Evolutionary conservation across 108 stramenopile genomes (phyloP), one percentile per base, ranked within the genome.

Genomic region (Bacterosira constricta): DNA sequence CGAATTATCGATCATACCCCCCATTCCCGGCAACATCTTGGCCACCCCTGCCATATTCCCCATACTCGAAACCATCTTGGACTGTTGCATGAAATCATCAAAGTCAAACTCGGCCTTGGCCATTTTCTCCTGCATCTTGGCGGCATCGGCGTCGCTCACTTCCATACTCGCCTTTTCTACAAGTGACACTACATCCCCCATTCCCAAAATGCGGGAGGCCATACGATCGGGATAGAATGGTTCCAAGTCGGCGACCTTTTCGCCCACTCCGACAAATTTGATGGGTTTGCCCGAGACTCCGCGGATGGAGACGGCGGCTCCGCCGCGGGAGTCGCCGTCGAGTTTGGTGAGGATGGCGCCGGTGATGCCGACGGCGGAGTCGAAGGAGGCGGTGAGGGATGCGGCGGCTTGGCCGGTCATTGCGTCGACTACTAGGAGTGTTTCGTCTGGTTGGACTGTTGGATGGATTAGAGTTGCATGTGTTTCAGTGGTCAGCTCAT

Each of bases 371-470:
- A 97, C 90, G 52, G 95, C 96, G 30, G 87, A 79, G 84, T 98
- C 92, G 74, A 98, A 97, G 2, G 93, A 83, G 26, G 94, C 93
- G 21, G 98, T 96, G 57, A 97, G 74, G 20, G 93, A 89, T 6
- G 98, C 98, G 11, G 98, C 98, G 55, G 96, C 98, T 73, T 98
- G 98, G 35, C 98, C 98, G 6, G 97, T 98, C 96, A 98, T 97
- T 45, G 96, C 96, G 77, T 98, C 98, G 7, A 98, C 96, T 13
- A 98, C 96, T 17, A 98, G 87, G n/a, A 98, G 83, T 26, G 95
- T 95, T 79, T 98, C 98, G 56, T 93, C 88, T 10, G 98, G 93
- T 65, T 87, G 61, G 3, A 95, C 89, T 44, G 82, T 69, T 17
- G 34, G 54, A 46, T 75, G 42, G 7, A 59, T 55, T 30, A 56